phyloP scores from a whole-genome alignment of 768 basidiomycete species.

The Tylopilus plumbeoviolaceoides region DNA sequence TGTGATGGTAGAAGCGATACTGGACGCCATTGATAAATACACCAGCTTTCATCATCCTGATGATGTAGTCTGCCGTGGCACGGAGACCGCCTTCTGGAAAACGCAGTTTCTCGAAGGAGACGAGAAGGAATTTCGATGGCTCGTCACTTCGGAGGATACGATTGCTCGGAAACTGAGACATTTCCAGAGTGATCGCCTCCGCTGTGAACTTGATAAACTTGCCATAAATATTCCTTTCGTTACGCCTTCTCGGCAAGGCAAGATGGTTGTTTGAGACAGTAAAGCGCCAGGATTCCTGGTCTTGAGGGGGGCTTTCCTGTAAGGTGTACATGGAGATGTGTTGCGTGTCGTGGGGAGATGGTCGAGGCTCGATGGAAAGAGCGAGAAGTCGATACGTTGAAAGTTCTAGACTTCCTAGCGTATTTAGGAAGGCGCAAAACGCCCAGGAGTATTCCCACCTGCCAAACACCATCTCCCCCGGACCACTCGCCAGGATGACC shows the following conservation, averaged over 20 bases:
- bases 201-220: slow-evolving; percentile 50
- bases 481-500: slow-evolving; percentile 13
- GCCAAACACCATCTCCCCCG: not conserved
- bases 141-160: slow-evolving; percentile 58
- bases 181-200: slow-evolving; percentile 48
- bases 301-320: slow-evolving; percentile 39
- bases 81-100: slow-evolving; percentile 51
- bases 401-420: slow-evolving; percentile 3
- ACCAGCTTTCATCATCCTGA: slow-evolving; percentile 50
- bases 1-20: slow-evolving; percentile 69
- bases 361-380: not conserved
- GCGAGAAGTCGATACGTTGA: slow-evolving; percentile 1
- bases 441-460: slow-evolving; percentile 18
- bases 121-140: slow-evolving; percentile 49
- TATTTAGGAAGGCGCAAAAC: slow-evolving; percentile 13
- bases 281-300: slow-evolving; percentile 55
- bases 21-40: slow-evolving; percentile 54
- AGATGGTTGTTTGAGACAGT: slow-evolving; percentile 32
- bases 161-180: slow-evolving; percentile 50
- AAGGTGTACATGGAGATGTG: slow-evolving; percentile 23
- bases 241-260: slow-evolving; percentile 23
- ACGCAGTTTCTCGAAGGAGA: slow-evolving; percentile 50
- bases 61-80: slow-evolving; percentile 52
- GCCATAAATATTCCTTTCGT: slow-evolving; percentile 32
- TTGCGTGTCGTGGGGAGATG: not conserved